Evolutionary conservation across 2,329 filamentous ascomycete genomes (phyloP), one percentile per base, ranked within the genome.

Genomic region (Epichloe sibirici): DNA sequence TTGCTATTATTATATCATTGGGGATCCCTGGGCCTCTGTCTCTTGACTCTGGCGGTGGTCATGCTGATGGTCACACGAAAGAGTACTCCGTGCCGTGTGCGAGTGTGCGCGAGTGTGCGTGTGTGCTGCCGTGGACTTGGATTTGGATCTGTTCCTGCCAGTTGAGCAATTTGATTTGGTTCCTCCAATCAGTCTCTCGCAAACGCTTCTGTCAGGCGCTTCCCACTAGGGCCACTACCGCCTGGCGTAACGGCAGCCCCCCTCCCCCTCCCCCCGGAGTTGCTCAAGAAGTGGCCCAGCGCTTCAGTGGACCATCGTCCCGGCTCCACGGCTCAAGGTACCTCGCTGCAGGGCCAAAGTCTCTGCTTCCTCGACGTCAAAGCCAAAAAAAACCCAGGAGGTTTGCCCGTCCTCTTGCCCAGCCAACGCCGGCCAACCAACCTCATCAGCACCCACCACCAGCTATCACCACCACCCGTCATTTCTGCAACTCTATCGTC

Each of bases 341-440:
- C 23, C 39, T 35, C 9, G 11, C 8, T 35, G 25, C 40, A 50
- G n/a, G 4, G 38, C 25, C 39, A 40, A 31, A 13, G 34, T 28
- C 23, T 51, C 39, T 44, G 13, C 23, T 45, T 45, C 49, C 44
- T 45, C 23, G 23, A 43, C 40, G 17, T 21, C 15, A n/a, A 42
- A 9, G 40, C 39, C 40, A 43, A 43, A 21, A 21, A 17, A 21
- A 31, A 31, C 1, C 28, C 28, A 31, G 28, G 13, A 48, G 17
- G 13, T 35, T 34, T 28, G 25, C 35, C 34, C 46, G 12, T 38
- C 12, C 39, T 34, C 45, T 45, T 39, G 45, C 34, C 49, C 49
- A 40, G 48, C 52, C 52, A 51, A 53, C 48, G 39, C 48, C 43
- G 44, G 45, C 47, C 51, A 38, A 48, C 44, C 44, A 38, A 42